Conservation (phyloP, 2,329 filamentous ascomycete species). For the Bipolaris victoriae region DNA sequence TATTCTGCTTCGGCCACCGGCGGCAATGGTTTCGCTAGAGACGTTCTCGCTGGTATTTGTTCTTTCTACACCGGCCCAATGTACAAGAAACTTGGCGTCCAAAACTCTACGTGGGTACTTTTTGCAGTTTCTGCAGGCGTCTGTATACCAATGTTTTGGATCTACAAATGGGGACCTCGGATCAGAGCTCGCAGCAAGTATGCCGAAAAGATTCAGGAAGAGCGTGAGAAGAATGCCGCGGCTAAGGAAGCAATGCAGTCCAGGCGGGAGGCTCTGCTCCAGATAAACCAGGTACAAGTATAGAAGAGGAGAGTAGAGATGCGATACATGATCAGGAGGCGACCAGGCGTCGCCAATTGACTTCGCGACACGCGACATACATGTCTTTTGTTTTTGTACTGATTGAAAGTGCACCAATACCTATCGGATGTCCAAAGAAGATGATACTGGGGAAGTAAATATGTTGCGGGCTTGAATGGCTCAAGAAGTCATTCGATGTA, state of each 20-base stretch:
- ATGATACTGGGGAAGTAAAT: background rate
- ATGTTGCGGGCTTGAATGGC: background rate
- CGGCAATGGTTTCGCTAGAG: constrained; percentile 75
- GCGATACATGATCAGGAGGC: background rate
- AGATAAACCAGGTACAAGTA: background rate
- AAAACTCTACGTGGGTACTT: constrained; percentile 51
- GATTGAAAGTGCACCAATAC: background rate
- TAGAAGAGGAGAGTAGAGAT: background rate
- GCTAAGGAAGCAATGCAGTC: constrained; percentile 9
- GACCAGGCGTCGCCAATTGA: background rate
- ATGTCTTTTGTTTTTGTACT: too few relatives aligned
- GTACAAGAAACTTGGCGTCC: constrained; percentile 37
- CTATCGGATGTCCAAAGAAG: background rate
- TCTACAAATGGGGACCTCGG: constrained; percentile 62
- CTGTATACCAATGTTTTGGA: constrained; percentile 60
- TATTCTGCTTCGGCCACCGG: constrained; percentile 78
- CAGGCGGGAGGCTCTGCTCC: background rate
- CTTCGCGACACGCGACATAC: too few relatives aligned
- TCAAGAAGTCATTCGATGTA: background rate
- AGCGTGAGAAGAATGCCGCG: constrained; percentile 26
- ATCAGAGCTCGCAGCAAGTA: constrained; percentile 53
- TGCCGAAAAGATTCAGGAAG: constrained; percentile 30
- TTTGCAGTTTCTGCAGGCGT: constrained; percentile 57
- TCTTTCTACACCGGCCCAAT: constrained; percentile 60
- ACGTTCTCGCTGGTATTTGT: constrained; percentile 74